Conservation (phyloP, 345 rosid genomes). For the Limnanthes douglasii region DNA sequence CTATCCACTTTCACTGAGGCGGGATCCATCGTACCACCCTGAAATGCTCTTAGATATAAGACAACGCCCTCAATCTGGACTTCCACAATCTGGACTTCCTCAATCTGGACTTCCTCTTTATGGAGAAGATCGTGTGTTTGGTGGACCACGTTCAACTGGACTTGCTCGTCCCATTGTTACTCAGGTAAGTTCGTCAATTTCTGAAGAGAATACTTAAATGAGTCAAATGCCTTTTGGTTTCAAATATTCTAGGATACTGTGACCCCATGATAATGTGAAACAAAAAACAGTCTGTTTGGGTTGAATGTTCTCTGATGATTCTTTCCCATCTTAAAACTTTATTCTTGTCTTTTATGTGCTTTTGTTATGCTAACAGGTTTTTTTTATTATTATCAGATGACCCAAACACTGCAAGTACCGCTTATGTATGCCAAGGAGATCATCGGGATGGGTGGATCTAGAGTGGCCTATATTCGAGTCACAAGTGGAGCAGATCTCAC, state of each 20-base stretch:
- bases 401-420: constrained; percentile 79
- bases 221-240: no score
- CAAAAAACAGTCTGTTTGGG: no score
- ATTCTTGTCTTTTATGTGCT: no score
- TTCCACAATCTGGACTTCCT: constrained; percentile 34
- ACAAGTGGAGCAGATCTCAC: constrained; percentile 63
- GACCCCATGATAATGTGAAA: no score
- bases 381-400: constrained; percentile 35
- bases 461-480: constrained; percentile 56
- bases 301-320: no score
- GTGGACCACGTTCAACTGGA: constrained; percentile 32
- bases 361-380: no score
- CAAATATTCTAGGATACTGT: no score
- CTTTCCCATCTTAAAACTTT: no score
- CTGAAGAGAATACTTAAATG: no score
- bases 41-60: no score
- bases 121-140: constrained; percentile 38
- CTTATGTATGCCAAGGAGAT: constrained; percentile 72
- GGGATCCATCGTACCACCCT: no score
- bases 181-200: constrained; percentile 23
- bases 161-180: constrained; percentile 36
- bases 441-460: constrained; percentile 62
- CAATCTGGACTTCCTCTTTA: constrained; percentile 38
- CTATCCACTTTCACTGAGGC: no score
- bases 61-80: constrained; percentile 28